Base-by-base conservation (phyloP, 2,329 filamentous ascomycete genomes). In the Cladosporium cucumerinum region DNA sequence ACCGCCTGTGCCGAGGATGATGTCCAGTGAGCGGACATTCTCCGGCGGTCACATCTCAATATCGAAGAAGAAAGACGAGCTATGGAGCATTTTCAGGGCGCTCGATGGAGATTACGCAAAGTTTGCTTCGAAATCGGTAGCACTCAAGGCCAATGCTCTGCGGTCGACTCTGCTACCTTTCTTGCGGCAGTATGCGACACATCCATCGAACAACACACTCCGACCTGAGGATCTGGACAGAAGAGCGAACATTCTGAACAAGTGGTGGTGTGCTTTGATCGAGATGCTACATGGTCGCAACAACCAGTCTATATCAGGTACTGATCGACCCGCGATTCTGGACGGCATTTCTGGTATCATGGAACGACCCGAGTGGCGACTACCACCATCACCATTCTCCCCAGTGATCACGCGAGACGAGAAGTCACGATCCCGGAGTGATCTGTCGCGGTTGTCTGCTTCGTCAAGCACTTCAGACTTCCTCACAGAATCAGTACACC, bases 281-380 rank as follows among this genome's bases (percentile, higher is more conserved):
- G 92, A 95, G 66, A 87, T 96, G 81, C 84, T 97, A 26, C 88
- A 93, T 69, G 90, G 89, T 34, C 85, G 86, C 67, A 86, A 89
- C 73, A 88, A 89, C 64, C 89, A 92, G 71, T 89, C 90, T 3
- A 88, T 97, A 16, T 88, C 92, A 1, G 91, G 91, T 12, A 89
- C 92, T n/a, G 93, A 97, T 72, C 84, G 92, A 34, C 91, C 92
- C 0, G 85, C 87, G 2, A 86, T 96, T 51, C 84, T 96, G 34
- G 93, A 97, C 73, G 90, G 87, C 5, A 84, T 91, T 25, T 87
- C 89, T 57, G 86, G 89, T 61, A 87, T 97, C 73, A 96, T 97
- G 93, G 89, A 90, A 77, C 86, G 93, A 55, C 87, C 89, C 0
- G 93, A 97, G 78, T 97, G 93, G 93, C 87, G 91, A 67, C 83